Evolutionary conservation across 345 rosid genomes (phyloP), one percentile per base, ranked within the genome.

Genomic region (Punica granatum): DNA sequence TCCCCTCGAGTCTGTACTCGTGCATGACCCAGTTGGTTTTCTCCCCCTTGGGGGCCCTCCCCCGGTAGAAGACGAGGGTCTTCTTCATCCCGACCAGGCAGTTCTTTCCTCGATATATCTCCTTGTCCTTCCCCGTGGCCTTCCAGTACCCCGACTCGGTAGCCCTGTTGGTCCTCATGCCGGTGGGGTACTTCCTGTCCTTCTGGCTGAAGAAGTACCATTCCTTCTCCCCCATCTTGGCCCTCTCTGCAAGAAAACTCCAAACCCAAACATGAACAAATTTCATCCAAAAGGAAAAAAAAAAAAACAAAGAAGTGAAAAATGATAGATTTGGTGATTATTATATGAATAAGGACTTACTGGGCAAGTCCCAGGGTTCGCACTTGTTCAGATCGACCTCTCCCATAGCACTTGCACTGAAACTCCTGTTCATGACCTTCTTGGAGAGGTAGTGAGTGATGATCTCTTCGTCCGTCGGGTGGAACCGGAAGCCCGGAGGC

Each of bases 1-100:
- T 79, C 73, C 96, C 98, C 67, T 93, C 97, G 32, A 93, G 92
- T 60, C 98, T 84, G 43, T 71, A 93, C 66, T 93, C 98, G 79
- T 93, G 98, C 94, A 90, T 88, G 42, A 93, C 94, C 97, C 98
- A 93, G 58, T 86, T 90, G 14, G 88, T 79, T 70, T 92, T 92
- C 79, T 86, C 97, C 42, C 98, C 98, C 82, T 81, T 92, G 0
- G 98, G 98, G 34, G 98, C 98, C 76, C 98, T 80, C 33, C 98
- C 98, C 75, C 10, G 79, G 78, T 92, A 92, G 74, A 92, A 92
- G 28, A 90, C 97, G 67, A 92, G 96, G 7, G 97, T 92, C 83
- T 92, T 92, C 84, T 92, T 92, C 98, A 92, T 90, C 56, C 98
- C 97, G 63, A 92, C 97, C 63, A 88, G 89, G 78, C 83, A 65